Percentiles rank a stretch among this genome's conserved stretches.
phyloP scores from a whole-genome alignment of 805 yeast genomes.

The Kazachstania viticola region DNA sequence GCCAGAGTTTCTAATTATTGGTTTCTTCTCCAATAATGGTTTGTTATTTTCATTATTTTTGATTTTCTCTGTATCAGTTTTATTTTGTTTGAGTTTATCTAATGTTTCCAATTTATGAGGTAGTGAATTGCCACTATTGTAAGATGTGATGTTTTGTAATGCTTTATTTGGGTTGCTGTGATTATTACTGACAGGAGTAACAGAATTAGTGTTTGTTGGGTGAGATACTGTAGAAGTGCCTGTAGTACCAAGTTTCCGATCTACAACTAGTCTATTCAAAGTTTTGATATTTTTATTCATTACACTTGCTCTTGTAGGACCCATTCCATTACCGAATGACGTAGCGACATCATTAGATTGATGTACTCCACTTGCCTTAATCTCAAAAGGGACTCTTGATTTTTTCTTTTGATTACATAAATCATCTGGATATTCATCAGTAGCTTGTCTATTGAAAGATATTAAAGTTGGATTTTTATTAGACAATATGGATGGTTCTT shows the following conservation, averaged over 20 bases:
- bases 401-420: constrained; percentile 14
- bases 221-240: constrained; percentile 7
- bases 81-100: neutral
- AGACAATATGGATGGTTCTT: constrained; percentile 8
- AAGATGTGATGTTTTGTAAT: neutral
- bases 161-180: neutral
- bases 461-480: constrained; percentile 5
- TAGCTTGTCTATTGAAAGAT: constrained; percentile 18
- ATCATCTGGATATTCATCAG: constrained; percentile 25
- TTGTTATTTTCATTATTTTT: neutral
- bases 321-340: constrained; percentile 25
- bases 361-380: constrained; percentile 28
- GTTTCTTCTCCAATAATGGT: constrained; percentile 3
- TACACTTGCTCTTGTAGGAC: constrained; percentile 26
- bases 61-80: neutral
- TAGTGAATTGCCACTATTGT: too few relatives aligned
- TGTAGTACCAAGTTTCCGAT: constrained; percentile 23
- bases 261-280: constrained; percentile 23
- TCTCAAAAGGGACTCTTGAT: constrained; percentile 22
- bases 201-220: constrained; percentile 19
- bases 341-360: constrained; percentile 28
- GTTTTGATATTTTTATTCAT: constrained; percentile 22
- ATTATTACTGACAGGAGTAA: too few relatives aligned
- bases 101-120: neutral
- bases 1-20: constrained; percentile 38